These are phyloP conservation scores for Claviceps africana DNA, from an alignment of 2,329 filamentous ascomycete species.

Conservation along the genomic window DNA sequence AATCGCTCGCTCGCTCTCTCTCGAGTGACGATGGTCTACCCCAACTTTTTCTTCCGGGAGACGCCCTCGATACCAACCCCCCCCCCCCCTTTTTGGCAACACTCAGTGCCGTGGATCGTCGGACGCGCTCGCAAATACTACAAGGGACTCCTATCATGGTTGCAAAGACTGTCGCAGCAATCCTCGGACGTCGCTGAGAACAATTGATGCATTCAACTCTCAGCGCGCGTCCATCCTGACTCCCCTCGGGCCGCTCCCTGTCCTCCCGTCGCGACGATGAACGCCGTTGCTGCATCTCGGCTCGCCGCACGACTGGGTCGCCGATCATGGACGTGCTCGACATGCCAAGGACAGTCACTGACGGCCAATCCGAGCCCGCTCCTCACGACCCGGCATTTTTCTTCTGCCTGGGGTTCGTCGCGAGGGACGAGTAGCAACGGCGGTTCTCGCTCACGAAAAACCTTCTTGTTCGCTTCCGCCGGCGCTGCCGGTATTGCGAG, in stretches of 20 bases:
- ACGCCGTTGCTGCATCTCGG: slow-evolving; percentile 24
- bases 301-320: slow-evolving; percentile 24
- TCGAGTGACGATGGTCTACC: slow-evolving; percentile 6
- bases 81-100: background rate
- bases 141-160: background rate
- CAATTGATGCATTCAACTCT: slow-evolving; percentile 2
- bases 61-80: background rate
- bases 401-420: slow-evolving; percentile 14
- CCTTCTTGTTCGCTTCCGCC: slow-evolving; percentile 34
- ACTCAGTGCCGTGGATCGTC: background rate
- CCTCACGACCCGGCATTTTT: slow-evolving; percentile 15
- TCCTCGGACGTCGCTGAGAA: slow-evolving; percentile 5
- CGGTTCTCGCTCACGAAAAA: slow-evolving; percentile 12
- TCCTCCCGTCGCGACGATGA: slow-evolving; percentile 23
- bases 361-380: slow-evolving; percentile 16
- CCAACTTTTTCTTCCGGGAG: slow-evolving; percentile 3
- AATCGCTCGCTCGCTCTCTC: background rate
- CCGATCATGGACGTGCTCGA: slow-evolving; percentile 32
- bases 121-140: background rate
- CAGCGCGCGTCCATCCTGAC: background rate
- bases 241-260: background rate
- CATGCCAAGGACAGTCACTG: slow-evolving; percentile 27
- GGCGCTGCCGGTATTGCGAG: slow-evolving; percentile 35
- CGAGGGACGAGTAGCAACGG: slow-evolving; percentile 9
- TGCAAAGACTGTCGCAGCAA: background rate